Evolutionary conservation across 164 flowering plant species (phyloP).

Genomic region (Vitis rotundifolia): DNA sequence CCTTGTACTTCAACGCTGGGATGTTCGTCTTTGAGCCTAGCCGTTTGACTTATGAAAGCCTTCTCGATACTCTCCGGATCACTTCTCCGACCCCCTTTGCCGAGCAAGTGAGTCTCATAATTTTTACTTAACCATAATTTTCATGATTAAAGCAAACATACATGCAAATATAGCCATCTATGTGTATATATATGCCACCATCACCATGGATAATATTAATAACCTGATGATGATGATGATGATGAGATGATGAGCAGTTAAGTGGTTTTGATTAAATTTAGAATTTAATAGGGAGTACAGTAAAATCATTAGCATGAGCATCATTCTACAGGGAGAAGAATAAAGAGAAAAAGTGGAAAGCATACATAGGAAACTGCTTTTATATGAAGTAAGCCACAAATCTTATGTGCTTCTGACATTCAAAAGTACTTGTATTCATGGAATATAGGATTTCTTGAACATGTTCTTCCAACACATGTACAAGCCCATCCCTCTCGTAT

Average conservation of each 20-base stretch:
- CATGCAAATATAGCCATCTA: neutral
- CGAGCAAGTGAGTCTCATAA: slow-evolving; percentile 46
- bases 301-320: too few species aligned
- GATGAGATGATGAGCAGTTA: too few species aligned
- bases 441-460: slow-evolving; percentile 58
- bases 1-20: slow-evolving; percentile 67
- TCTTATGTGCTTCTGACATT: too few species aligned
- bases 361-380: neutral
- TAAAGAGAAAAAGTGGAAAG: neutral
- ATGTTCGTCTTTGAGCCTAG: slow-evolving; percentile 70
- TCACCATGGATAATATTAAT: too few species aligned
- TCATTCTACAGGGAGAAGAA: too few species aligned
- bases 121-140: too few species aligned
- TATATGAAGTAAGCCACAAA: too few species aligned
- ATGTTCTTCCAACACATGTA: slow-evolving; percentile 50
- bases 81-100: slow-evolving; percentile 60
- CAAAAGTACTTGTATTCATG: neutral
- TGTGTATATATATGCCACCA: neutral
- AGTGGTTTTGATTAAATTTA: too few species aligned
- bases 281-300: too few species aligned
- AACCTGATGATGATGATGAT: too few species aligned
- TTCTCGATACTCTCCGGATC: slow-evolving; percentile 41
- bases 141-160: too few species aligned
- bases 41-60: slow-evolving; percentile 39
- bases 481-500: slow-evolving; percentile 53